Conservation (phyloP, 495 filamentous ascomycete species). For the Penicillium salamii region DNA sequence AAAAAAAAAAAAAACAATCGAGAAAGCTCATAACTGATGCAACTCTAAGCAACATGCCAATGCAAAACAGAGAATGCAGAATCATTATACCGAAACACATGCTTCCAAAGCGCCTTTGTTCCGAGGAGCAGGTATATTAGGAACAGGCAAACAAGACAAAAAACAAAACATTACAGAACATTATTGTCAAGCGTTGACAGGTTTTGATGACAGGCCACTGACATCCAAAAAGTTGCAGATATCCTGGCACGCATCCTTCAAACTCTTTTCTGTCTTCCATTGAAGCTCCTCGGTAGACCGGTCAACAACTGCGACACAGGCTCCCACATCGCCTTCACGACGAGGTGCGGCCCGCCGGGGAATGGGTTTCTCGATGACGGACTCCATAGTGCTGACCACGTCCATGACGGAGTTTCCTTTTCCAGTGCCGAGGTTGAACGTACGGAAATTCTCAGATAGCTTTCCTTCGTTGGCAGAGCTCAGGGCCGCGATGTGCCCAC, state of each 20-base stretch:
- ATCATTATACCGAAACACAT: conserved; percentile 4
- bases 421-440: conserved; percentile 54
- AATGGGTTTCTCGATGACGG: conserved; percentile 37
- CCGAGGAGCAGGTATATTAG: conserved; percentile 9
- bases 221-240: conserved; percentile 67
- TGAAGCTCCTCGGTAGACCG: conserved; percentile 80
- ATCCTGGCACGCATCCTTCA: conserved; percentile 81
- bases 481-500: conserved; percentile 61
- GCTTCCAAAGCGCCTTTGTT: background rate
- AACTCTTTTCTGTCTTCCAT: conserved; percentile 81
- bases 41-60: conserved; percentile 12
- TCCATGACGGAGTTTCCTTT: conserved; percentile 51
- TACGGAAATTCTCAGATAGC: conserved; percentile 44
- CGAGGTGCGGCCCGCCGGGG: conserved; percentile 65
- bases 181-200: background rate
- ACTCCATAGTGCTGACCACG: conserved; percentile 47
- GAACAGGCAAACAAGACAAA: conserved; percentile 9
- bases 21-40: conserved; percentile 10
- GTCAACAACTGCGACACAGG: conserved; percentile 77
- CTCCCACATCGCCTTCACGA: conserved; percentile 73
- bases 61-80: conserved; percentile 5
- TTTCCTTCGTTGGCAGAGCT: conserved; percentile 35
- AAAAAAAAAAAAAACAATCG: background rate
- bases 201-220: conserved; percentile 29
- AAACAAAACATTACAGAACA: conserved; percentile 5